phyloP scores from a whole-genome alignment of 345 rosid genomes.

The Schrenkiella parvula region DNA sequence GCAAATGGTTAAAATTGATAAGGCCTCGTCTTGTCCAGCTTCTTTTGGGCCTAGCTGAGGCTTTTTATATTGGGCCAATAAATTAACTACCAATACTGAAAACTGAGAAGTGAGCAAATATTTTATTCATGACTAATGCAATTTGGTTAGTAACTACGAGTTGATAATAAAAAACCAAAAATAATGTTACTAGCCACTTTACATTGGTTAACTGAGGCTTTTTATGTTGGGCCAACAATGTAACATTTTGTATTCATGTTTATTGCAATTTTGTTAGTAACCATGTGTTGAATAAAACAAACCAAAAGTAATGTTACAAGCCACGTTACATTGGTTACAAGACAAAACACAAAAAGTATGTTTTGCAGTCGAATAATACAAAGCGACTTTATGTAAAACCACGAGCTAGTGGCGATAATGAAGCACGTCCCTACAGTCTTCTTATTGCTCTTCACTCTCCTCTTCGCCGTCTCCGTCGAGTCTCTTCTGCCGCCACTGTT shows the following conservation, averaged over 20 bases:
- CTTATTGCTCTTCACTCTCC: conserved; percentile 23
- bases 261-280: neutral
- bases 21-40: neutral
- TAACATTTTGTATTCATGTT: neutral
- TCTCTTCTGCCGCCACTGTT: conserved; percentile 30
- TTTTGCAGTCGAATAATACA: conserved; percentile 4
- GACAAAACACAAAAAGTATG: neutral
- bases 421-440: neutral
- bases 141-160: too few relatives aligned
- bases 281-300: neutral
- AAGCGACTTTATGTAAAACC: conserved; percentile 3
- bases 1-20: neutral
- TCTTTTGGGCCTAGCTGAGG: neutral
- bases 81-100: too few relatives aligned
- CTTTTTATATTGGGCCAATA: neutral
- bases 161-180: too few relatives aligned
- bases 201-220: neutral
- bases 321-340: conserved; percentile 13
- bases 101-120: too few relatives aligned
- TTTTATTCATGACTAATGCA: too few relatives aligned
- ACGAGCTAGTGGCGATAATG: conserved; percentile 19
- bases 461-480: conserved; percentile 20
- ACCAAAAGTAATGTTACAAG: neutral
- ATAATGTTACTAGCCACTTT: too few relatives aligned
- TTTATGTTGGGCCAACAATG: neutral